Evolutionary conservation across 805 yeast species (phyloP).

Genomic region (Nakazawaea anatomiae): DNA sequence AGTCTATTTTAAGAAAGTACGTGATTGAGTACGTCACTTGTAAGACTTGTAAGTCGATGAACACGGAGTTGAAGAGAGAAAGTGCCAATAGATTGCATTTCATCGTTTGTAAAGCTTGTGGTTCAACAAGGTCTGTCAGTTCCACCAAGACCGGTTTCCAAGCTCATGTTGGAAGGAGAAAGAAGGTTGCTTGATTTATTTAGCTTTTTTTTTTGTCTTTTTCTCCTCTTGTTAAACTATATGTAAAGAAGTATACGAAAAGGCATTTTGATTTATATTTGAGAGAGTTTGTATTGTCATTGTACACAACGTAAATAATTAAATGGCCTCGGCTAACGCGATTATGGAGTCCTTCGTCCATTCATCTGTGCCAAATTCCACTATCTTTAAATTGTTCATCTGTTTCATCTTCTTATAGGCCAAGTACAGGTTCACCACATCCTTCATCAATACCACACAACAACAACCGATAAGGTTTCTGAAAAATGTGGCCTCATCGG

Average conservation of each 20-base stretch:
- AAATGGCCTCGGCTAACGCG: neutral
- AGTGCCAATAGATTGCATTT: constrained; percentile 94
- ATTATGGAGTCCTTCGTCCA: constrained; percentile 3
- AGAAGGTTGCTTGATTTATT: constrained; percentile 37
- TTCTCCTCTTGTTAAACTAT: too few relatives aligned
- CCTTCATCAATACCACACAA: constrained; percentile 24
- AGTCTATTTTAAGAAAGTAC: constrained; percentile 91
- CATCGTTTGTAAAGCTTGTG: constrained; percentile 97
- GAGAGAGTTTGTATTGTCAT: neutral
- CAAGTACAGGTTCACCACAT: constrained; percentile 23
- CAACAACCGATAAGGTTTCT: constrained; percentile 29
- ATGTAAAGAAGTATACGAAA: too few relatives aligned
- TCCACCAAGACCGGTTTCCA: constrained; percentile 99
- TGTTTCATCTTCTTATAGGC: constrained; percentile 26
- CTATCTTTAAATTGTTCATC: constrained; percentile 16
- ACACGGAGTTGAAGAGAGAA: constrained; percentile 93
- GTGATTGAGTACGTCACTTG: constrained; percentile 97
- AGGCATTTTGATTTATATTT: too few relatives aligned
- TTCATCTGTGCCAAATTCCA: constrained; percentile 7
- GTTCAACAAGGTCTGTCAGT: constrained; percentile 93
- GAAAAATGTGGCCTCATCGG: constrained; percentile 29
- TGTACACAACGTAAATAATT: neutral
- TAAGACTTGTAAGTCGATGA: constrained; percentile 97
- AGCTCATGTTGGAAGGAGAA: constrained; percentile 92
- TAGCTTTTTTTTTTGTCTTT: constrained; percentile 9